These are phyloP conservation scores for Cubamyces lactineus DNA, from an alignment of 768 basidiomycete species.

Conservation along the genomic window DNA sequence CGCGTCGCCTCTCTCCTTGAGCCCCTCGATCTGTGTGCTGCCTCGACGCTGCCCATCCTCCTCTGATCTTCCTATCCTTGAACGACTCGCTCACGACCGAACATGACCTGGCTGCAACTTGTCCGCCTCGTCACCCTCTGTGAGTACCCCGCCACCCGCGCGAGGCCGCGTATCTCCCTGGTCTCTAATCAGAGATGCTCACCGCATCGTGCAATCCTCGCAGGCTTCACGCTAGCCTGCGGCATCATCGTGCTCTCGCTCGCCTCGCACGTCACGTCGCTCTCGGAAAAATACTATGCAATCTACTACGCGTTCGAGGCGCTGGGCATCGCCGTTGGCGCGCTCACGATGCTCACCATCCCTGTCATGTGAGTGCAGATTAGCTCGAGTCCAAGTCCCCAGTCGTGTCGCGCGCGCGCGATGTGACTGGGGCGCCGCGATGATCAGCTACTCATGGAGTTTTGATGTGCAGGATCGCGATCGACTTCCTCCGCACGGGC, in stretches of 20 bases:
- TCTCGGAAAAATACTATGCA: slow-evolving; percentile 16
- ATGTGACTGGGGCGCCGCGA: neutral
- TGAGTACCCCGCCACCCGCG: slow-evolving; percentile 6
- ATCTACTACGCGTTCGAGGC: slow-evolving; percentile 21
- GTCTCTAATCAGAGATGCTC: too few species aligned
- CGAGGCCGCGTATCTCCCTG: neutral
- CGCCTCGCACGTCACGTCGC: slow-evolving; percentile 13
- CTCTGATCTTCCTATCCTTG: neutral
- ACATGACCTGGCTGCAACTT: slow-evolving; percentile 18
- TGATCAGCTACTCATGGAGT: neutral
- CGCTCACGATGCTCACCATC: slow-evolving; percentile 26
- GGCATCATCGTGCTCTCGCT: slow-evolving; percentile 21
- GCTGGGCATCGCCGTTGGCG: slow-evolving; percentile 28
- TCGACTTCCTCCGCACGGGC: slow-evolving; percentile 33
- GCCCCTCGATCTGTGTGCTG: too few species aligned
- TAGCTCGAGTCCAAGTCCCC: too few species aligned
- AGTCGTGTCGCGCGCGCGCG: neutral
- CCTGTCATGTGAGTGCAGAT: slow-evolving; percentile 25
- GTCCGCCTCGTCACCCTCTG: slow-evolving; percentile 21
- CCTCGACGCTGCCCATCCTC: neutral
- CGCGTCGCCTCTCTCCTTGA: too few species aligned
- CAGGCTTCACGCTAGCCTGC: slow-evolving; percentile 17
- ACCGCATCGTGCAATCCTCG: neutral
- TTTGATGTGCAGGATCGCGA: slow-evolving; percentile 25
- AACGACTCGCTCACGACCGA: neutral